Percentiles rank a stretch among this genome's conserved stretches.
Conservation (phyloP, 371 early-diverging fungal species). For the Mortierella sp. region DNA sequence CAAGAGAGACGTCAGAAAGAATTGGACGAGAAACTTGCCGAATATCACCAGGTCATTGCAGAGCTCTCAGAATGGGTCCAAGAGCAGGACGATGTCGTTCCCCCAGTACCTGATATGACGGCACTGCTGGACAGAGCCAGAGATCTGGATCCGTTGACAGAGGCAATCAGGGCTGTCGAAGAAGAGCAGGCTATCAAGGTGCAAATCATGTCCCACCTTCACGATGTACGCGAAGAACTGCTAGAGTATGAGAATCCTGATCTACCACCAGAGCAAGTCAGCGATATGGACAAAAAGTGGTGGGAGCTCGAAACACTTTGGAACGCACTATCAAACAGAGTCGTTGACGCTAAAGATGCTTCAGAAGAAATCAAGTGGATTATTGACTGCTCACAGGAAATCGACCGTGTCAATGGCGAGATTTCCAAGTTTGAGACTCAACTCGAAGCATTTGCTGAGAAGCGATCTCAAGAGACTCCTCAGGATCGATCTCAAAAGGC, state of each 20-base stretch:
- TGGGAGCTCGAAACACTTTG: constrained; percentile 55
- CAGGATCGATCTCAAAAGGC: constrained; percentile 44
- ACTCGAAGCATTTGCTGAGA: constrained; percentile 43
- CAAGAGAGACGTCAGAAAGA: constrained; percentile 28
- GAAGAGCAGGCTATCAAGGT: constrained; percentile 49
- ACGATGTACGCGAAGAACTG: constrained; percentile 54
- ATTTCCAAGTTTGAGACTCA: constrained; percentile 47
- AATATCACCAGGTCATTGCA: constrained; percentile 44
- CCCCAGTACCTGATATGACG: constrained; percentile 30
- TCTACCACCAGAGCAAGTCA: constrained; percentile 49
- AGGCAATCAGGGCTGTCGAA: constrained; percentile 38
- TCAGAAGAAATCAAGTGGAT: constrained; percentile 56
- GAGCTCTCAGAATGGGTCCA: constrained; percentile 48
- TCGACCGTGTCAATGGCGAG: constrained; percentile 48
- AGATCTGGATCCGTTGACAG: constrained; percentile 45
- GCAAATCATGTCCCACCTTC: constrained; percentile 48
- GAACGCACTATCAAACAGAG: constrained; percentile 43
- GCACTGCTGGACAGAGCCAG: constrained; percentile 41
- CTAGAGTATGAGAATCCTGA: constrained; percentile 44
- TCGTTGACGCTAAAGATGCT: constrained; percentile 40
- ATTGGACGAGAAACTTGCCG: constrained; percentile 43
- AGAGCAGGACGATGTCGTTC: constrained; percentile 32
- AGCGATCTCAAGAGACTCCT: constrained; percentile 39
- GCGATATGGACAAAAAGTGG: constrained; percentile 54
- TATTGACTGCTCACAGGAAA: constrained; percentile 57